Conservation (phyloP, 169 alveolate species). For the Eimeria zaria region DNA sequence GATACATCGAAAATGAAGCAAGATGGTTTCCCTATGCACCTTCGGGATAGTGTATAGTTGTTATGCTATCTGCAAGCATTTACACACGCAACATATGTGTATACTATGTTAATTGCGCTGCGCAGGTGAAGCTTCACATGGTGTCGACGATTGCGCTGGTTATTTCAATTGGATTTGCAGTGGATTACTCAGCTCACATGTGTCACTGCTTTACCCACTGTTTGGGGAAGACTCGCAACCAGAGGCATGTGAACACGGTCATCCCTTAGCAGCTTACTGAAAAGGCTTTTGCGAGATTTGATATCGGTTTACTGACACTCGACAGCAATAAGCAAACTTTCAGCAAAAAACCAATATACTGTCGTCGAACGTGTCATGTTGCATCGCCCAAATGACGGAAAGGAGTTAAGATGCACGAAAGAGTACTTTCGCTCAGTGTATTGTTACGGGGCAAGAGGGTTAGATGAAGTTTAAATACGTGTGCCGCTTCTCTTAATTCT, state of each 20-base stretch:
- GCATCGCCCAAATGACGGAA: neutral
- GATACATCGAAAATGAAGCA: neutral
- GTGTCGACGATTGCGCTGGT: conserved; percentile 89
- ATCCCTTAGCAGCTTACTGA: neutral
- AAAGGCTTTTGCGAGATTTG: neutral
- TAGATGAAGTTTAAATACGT: neutral
- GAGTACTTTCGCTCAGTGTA: neutral
- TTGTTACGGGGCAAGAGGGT: neutral
- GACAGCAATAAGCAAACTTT: too few species aligned
- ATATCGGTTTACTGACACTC: neutral
- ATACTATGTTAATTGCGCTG: neutral
- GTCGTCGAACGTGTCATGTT: neutral
- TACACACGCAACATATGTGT: too few species aligned
- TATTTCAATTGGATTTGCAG: conserved; percentile 90
- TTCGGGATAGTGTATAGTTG: neutral
- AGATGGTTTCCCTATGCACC: neutral
- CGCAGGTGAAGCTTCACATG: conserved; percentile 88
- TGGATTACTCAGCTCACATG: conserved; percentile 91
- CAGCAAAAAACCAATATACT: neutral
- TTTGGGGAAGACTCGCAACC: conserved; percentile 86
- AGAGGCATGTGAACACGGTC: conserved; percentile 57
- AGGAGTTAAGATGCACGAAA: neutral
- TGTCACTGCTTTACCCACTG: conserved; percentile 90
- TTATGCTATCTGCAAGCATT: too few species aligned
- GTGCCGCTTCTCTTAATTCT: neutral